Evolutionary conservation across 345 rosid species (phyloP).

Genomic region (Viola odorata): DNA sequence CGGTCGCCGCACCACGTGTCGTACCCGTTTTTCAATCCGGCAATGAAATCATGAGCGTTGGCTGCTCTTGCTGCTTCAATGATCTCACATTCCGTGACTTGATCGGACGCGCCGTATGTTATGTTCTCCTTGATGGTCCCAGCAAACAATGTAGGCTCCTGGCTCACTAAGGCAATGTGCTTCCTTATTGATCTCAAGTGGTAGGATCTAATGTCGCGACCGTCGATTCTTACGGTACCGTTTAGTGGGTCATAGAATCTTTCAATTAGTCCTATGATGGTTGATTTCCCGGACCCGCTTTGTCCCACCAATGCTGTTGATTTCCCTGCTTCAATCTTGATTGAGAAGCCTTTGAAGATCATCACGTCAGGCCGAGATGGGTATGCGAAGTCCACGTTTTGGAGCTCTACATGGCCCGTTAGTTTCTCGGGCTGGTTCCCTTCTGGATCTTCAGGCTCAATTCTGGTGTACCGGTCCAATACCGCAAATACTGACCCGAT

Average conservation of each 20-base stretch:
- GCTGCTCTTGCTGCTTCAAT: slow-evolving; percentile 10
- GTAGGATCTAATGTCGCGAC: slow-evolving; percentile 19
- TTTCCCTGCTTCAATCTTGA: slow-evolving; percentile 11
- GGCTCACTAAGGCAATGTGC: slow-evolving; percentile 21
- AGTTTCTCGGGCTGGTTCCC: slow-evolving; percentile 5
- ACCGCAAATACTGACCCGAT: slow-evolving; percentile 4
- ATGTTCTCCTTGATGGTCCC: slow-evolving; percentile 12
- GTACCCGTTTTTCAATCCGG: slow-evolving; percentile 10
- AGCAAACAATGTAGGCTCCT: slow-evolving; percentile 20
- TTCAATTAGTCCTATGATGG: slow-evolving; percentile 24
- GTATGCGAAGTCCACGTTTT: slow-evolving; percentile 8
- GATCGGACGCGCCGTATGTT: background rate
- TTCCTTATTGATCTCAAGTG: slow-evolving; percentile 23
- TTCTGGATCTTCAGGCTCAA: slow-evolving; percentile 1
- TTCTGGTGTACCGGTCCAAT: slow-evolving; percentile 2
- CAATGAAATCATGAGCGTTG: slow-evolving; percentile 14
- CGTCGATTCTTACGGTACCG: slow-evolving; percentile 20
- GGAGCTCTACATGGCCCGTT: slow-evolving; percentile 2
- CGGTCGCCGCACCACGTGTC: slow-evolving; percentile 42
- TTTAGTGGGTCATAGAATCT: slow-evolving; percentile 28
- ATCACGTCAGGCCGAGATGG: slow-evolving; percentile 7
- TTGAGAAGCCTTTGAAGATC: slow-evolving; percentile 7
- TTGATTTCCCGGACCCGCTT: slow-evolving; percentile 31
- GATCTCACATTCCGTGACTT: background rate
- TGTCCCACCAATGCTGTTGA: slow-evolving; percentile 10